A percentile compares a stretch with the other conserved stretches of the same genome.
These are phyloP conservation scores for Delitschia confertaspora DNA, from an alignment of 495 filamentous ascomycete species.

Conservation along the genomic window DNA sequence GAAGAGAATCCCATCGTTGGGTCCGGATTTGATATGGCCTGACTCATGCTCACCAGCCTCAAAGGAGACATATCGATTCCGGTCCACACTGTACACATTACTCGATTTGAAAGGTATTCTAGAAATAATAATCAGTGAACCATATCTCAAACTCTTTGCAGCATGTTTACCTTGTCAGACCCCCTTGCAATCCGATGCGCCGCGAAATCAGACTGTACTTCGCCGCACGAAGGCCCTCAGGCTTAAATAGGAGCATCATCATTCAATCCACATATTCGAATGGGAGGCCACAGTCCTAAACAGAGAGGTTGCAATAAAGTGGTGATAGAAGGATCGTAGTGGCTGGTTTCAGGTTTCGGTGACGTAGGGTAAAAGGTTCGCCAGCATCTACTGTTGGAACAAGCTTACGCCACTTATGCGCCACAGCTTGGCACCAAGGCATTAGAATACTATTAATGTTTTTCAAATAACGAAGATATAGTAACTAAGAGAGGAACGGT, in stretches of 20 bases:
- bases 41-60: conserved; percentile 46
- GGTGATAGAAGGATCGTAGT: no score
- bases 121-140: neutral
- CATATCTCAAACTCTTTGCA: neutral
- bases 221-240: neutral
- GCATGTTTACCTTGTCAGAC: neutral
- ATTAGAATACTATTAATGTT: no score
- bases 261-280: no score
- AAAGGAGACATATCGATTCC: conserved; percentile 8
- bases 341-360: no score
- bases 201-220: neutral
- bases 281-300: no score
- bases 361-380: no score
- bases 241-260: neutral
- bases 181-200: neutral
- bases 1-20: conserved; percentile 76
- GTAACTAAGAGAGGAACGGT: no score
- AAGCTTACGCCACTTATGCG: no score
- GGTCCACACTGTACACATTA: neutral
- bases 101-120: neutral
- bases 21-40: conserved; percentile 64
- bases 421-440: no score
- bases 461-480: no score
- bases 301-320: no score
- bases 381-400: no score